phyloP scores from a whole-genome alignment of 2,329 filamentous ascomycete species.

The Trichoderma sp. region DNA sequence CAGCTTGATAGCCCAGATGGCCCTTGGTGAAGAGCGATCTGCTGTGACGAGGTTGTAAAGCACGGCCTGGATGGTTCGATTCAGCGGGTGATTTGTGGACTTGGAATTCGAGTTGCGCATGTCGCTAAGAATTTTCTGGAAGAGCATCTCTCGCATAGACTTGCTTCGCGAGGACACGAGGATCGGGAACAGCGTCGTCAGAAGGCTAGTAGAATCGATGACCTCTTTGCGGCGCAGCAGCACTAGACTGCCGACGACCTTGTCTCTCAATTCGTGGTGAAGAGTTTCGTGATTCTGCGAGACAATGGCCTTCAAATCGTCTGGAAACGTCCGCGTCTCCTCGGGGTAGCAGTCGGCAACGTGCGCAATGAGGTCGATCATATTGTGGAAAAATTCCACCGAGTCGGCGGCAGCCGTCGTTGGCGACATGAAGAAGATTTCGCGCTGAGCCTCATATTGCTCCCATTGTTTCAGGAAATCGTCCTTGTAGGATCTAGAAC shows the following conservation, averaged over 20 bases:
- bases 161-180: conserved; percentile 92
- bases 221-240: conserved; percentile 88
- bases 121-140: conserved; percentile 86
- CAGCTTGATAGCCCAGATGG: conserved; percentile 93
- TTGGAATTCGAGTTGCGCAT: conserved; percentile 86
- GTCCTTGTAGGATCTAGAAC: conserved; percentile 76
- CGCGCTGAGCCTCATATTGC: conserved; percentile 87
- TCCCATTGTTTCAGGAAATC: conserved; percentile 87
- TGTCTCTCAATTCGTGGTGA: conserved; percentile 84
- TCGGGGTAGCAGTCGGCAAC: conserved; percentile 91
- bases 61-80: conserved; percentile 89
- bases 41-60: conserved; percentile 89
- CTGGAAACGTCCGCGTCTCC: conserved; percentile 73
- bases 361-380: conserved; percentile 92
- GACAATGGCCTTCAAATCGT: conserved; percentile 79
- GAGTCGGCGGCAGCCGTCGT: conserved; percentile 75
- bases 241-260: conserved; percentile 88
- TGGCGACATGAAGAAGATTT: conserved; percentile 87
- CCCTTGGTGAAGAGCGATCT: conserved; percentile 81
- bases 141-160: conserved; percentile 79
- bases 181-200: conserved; percentile 93
- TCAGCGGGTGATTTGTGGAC: conserved; percentile 86
- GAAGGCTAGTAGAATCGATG: conserved; percentile 77
- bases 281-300: conserved; percentile 79
- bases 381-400: conserved; percentile 80